phyloP scores from a whole-genome alignment of 225 moss, liverwort and hornwort genomes.

The Takakia lepidozioides region DNA sequence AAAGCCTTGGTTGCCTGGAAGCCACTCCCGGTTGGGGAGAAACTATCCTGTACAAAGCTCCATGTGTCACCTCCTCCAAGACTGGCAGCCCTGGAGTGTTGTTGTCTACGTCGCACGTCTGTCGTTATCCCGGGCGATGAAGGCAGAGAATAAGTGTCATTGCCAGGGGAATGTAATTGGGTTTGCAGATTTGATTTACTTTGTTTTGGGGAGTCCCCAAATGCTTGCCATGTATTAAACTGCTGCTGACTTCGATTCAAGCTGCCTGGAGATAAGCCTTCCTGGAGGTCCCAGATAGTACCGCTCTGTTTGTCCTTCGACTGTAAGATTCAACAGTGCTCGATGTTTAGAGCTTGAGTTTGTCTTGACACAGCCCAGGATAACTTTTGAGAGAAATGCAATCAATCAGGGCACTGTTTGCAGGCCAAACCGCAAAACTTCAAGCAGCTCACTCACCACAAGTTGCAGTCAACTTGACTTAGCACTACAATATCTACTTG shows the following conservation, averaged over 20 bases:
- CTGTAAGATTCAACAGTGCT: no score
- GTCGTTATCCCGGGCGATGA: conserved; percentile 13
- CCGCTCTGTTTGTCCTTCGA: conserved; percentile 53
- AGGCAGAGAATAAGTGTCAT: conserved; percentile 20
- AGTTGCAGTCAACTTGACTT: no score
- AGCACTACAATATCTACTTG: no score
- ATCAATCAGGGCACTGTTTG: no score
- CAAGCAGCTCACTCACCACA: no score
- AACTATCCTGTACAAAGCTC: conserved; percentile 42
- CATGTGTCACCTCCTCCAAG: conserved; percentile 60
- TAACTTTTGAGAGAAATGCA: no score
- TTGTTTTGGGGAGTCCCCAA: conserved; percentile 38
- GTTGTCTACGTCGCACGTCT: conserved; percentile 38
- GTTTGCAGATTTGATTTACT: conserved; percentile 10
- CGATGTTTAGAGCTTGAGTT: no score
- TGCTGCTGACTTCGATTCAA: conserved; percentile 30
- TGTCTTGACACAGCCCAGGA: no score
- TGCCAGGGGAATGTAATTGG: conserved; percentile 17
- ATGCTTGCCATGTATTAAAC: conserved; percentile 66
- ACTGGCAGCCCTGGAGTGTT: conserved; percentile 40
- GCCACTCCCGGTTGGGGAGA: conserved; percentile 19
- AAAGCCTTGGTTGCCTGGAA: conserved; percentile 18
- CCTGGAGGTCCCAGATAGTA: conserved; percentile 97
- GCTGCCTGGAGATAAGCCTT: conserved; percentile 75
- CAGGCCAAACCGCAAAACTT: no score